Conservation (phyloP, 352 stramenopile genomes). For the Phytopythium delawarense region DNA sequence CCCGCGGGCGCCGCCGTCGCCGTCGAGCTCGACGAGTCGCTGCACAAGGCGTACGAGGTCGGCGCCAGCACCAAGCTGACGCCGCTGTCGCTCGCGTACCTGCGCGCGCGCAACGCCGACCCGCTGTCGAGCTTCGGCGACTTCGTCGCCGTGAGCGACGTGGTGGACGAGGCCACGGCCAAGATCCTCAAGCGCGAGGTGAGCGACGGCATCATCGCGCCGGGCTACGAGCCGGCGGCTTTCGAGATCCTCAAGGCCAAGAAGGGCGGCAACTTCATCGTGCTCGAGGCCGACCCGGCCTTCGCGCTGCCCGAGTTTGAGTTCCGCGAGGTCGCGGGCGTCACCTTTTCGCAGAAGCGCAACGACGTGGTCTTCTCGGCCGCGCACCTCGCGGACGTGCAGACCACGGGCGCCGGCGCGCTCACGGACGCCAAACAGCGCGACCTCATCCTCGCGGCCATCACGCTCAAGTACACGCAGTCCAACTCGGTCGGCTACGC, state of each 20-base stretch:
- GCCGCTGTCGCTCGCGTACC: slow-evolving; percentile 95
- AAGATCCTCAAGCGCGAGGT: slow-evolving; percentile 99
- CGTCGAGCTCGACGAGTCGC: slow-evolving; percentile 92
- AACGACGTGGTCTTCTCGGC: slow-evolving; percentile 96
- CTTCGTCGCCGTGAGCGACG: slow-evolving; percentile 97
- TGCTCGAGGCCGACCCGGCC: slow-evolving; percentile 93
- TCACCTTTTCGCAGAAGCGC: slow-evolving; percentile 98
- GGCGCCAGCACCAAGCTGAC: slow-evolving; percentile 89
- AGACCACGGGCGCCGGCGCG: slow-evolving; percentile 84
- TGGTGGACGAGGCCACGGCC: slow-evolving; percentile 98
- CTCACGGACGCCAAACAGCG: slow-evolving; percentile 92
- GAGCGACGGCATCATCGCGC: slow-evolving; percentile 98
- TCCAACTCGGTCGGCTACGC: slow-evolving; percentile 99
- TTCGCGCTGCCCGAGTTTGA: slow-evolving; percentile 94
- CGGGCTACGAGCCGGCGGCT: slow-evolving; percentile 96
- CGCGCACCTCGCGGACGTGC: slow-evolving; percentile 91
- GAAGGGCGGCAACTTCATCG: slow-evolving; percentile 99
- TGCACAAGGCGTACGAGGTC: slow-evolving; percentile 95
- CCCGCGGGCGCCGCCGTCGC: slow-evolving; percentile 96
- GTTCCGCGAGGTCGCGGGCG: slow-evolving; percentile 98
- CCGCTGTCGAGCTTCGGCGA: slow-evolving; percentile 99
- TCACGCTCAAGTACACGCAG: slow-evolving; percentile 99
- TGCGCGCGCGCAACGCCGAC: slow-evolving; percentile 98
- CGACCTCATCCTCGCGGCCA: slow-evolving; percentile 98
- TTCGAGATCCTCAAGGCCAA: slow-evolving; percentile 98